Evolutionary conservation across 2,329 filamentous ascomycete species (phyloP).

Genomic region (Fusarium armeniacum): DNA sequence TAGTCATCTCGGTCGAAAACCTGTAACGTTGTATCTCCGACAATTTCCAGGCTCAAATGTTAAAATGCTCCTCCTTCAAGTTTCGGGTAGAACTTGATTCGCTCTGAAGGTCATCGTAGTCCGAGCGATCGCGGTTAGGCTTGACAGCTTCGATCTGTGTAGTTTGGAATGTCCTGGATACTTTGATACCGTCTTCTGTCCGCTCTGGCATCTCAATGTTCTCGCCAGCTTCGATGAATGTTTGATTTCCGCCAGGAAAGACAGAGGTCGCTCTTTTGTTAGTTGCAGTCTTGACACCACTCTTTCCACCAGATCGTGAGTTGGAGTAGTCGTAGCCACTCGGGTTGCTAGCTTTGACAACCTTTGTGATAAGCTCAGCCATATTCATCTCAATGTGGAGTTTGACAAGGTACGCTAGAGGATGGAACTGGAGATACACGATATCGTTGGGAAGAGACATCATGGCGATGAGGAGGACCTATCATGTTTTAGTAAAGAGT

Average conservation of each 20-base stretch:
- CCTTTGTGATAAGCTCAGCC: constrained; percentile 64
- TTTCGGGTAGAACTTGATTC: constrained; percentile 48
- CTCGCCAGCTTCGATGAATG: constrained; percentile 41
- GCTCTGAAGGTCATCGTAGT: constrained; percentile 47
- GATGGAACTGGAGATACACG: constrained; percentile 63
- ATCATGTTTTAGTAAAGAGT: constrained; percentile 1
- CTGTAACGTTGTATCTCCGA: too few species aligned
- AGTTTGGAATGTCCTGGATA: constrained; percentile 48
- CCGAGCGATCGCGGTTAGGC: constrained; percentile 22
- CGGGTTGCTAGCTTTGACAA: constrained; percentile 50
- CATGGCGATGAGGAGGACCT: constrained; percentile 50
- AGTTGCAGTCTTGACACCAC: constrained; percentile 23
- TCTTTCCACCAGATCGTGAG: constrained; percentile 43
- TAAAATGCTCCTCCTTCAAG: constrained; percentile 43
- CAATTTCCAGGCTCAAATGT: background rate
- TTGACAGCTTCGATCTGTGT: constrained; percentile 43
- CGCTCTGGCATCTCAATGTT: constrained; percentile 43
- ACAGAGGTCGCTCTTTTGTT: constrained; percentile 37
- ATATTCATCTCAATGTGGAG: constrained; percentile 68
- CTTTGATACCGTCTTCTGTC: constrained; percentile 40
- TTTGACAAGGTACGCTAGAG: constrained; percentile 66
- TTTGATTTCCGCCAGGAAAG: constrained; percentile 44
- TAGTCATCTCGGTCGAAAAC: too few species aligned
- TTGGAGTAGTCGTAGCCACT: constrained; percentile 45
- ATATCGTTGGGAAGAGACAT: constrained; percentile 52